Percentiles rank a stretch among this genome's conserved stretches.
Conservation (phyloP, 345 rosid species). For the Aquilaria sinensis region DNA sequence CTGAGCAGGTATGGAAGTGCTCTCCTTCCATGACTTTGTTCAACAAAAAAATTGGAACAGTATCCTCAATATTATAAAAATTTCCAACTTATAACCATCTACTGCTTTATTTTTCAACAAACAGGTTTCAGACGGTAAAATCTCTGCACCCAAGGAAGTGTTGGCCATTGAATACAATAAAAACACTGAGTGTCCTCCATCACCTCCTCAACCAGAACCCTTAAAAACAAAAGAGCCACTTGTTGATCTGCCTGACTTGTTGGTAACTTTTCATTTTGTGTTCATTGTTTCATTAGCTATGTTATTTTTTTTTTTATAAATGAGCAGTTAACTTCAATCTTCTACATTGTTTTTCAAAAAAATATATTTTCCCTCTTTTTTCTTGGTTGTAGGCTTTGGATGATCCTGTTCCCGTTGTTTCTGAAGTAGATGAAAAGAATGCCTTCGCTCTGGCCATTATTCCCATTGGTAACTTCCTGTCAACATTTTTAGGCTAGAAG, state of each 20-base stretch:
- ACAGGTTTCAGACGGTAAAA: constrained; percentile 36
- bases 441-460: constrained; percentile 92
- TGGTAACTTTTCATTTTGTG: constrained; percentile 37
- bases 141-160: constrained; percentile 65
- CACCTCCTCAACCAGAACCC: constrained; percentile 60
- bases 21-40: neutral
- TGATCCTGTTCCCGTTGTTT: constrained; percentile 62
- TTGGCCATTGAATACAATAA: constrained; percentile 65
- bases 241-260: constrained; percentile 66
- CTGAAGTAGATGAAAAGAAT: constrained; percentile 78
- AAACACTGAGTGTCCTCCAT: constrained; percentile 38
- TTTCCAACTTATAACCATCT: too few relatives aligned
- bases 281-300: neutral
- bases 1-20: constrained; percentile 56
- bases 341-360: neutral
- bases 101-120: too few relatives aligned
- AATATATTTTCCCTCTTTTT: neutral
- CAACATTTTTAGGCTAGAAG: neutral
- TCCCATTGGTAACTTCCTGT: constrained; percentile 56
- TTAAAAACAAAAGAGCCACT: constrained; percentile 37
- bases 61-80: neutral
- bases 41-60: neutral
- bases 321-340: neutral
- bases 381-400: constrained; percentile 49
- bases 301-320: neutral